Evolutionary conservation across 306 rosid species (phyloP), one percentile per base, ranked within the genome.

Genomic region (Vachellia collinsii): DNA sequence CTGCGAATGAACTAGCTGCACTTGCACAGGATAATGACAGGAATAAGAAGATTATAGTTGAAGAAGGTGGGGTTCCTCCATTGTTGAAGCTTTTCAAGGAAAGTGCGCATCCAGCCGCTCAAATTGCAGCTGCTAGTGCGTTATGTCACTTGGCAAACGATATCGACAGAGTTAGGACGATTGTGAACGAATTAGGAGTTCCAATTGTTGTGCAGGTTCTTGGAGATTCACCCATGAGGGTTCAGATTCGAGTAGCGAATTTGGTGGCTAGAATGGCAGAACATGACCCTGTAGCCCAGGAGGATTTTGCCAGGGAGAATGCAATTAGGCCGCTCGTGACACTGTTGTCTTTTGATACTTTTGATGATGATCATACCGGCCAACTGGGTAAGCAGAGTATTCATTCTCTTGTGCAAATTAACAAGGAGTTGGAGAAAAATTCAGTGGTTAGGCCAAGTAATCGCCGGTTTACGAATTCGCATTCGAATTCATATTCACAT

Each of bases 241-340:
- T 88, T 77, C 97, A 92, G 78, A 85, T 85, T 25, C 22, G 37
- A 12, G 91, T 77, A 3, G 91, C 94, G 38, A 80, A 81, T 29
- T 80, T 92, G 87, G 88, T 92, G 48, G 91, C 92, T 17, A 77
- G 91, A 46, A 92, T 92, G 97, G 94, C 93, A 7, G 81, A 85
- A 80, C 78, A 90, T 36, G 93, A 92, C 74, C 84, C 87, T 29
- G 68, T 36, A 58, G 92, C 93, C 0, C 94, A 89, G 63, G 97
- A 90, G 79, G 89, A 86, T 73, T 90, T 92, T 19, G 94, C 97
- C 0, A 79, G 94, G 79, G 94, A 87, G 88, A 88, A 92, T 20
- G 92, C 80, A 17, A 88, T 92, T 23, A 92, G 94, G 70, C 97
- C 90, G 2, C 92, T 88, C 17, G 88, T 88, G 14, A 86, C 90